Percentiles rank a stretch among this genome's conserved stretches.
These are phyloP conservation scores for Blastobotrys persicus DNA, from an alignment of 1,139 yeast species.

Conservation along the genomic window DNA sequence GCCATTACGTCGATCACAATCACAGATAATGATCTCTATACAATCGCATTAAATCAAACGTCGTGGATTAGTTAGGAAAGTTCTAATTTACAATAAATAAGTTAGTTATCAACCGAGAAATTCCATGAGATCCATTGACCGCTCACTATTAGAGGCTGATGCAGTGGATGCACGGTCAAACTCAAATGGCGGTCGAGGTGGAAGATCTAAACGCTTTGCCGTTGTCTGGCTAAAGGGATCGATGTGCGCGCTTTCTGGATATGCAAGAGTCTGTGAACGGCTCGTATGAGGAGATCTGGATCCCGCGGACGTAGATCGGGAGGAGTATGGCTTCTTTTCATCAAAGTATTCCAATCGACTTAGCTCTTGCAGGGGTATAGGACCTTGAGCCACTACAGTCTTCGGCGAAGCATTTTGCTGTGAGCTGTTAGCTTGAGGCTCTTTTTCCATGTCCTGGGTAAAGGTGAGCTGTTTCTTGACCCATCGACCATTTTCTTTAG, in stretches of 20 bases:
- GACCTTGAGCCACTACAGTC: not conserved
- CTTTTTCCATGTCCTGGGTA: constrained; percentile 1
- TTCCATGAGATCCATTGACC: constrained; percentile 25
- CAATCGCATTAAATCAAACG: not conserved
- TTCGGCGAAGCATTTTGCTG: not conserved
- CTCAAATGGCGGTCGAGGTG: not conserved
- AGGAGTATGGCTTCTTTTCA: not conserved
- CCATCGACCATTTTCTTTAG: constrained; percentile 13
- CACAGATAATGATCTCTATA: too few relatives aligned
- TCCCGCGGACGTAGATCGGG: constrained; percentile 1
- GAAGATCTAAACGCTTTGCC: not conserved
- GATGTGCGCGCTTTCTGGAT: not conserved
- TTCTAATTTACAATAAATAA: not conserved
- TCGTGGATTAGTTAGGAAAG: not conserved
- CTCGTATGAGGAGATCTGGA: constrained; percentile 1
- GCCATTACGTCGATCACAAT: too few relatives aligned
- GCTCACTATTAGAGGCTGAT: constrained; percentile 13
- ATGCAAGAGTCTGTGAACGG: not conserved
- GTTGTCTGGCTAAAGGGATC: constrained; percentile 3
- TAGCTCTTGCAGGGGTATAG: not conserved
- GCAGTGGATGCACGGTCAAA: constrained; percentile 1
- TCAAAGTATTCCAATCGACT: not conserved
- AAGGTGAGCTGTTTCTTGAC: constrained; percentile 3
- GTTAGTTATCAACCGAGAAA: constrained; percentile 17
- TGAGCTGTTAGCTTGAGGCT: not conserved